A percentile compares a stretch with the other conserved stretches of the same genome.
These are phyloP conservation scores for Edaphochlamys debaryana DNA, from an alignment of 139 green algal genomes.

Conservation along the genomic window DNA sequence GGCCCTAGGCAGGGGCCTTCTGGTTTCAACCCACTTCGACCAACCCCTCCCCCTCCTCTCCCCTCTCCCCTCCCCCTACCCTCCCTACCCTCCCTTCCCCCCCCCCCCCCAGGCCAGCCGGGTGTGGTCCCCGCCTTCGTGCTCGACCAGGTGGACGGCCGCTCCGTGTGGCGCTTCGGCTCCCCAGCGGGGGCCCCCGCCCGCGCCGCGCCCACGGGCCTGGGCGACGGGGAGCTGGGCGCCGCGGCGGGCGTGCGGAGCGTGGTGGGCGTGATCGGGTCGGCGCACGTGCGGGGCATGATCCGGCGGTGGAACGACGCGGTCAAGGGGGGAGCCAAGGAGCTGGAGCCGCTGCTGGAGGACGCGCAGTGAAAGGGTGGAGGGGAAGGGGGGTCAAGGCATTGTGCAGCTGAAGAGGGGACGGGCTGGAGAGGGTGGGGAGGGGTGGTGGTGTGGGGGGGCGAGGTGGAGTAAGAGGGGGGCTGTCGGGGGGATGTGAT, in stretches of 20 bases:
- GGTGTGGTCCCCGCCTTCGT: slow-evolving; percentile 64
- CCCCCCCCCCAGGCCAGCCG: not conserved
- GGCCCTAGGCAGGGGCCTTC: too few species aligned
- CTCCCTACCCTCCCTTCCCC: not conserved
- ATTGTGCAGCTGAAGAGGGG: too few species aligned
- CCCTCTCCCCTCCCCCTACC: not conserved
- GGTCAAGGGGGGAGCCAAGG: too few species aligned
- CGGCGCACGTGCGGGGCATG: slow-evolving; percentile 88
- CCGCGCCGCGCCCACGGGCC: slow-evolving; percentile 57
- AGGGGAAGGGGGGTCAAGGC: too few species aligned
- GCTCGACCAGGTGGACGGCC: slow-evolving; percentile 46
- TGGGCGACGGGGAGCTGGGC: slow-evolving; percentile 69
- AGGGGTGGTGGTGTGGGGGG: too few species aligned
- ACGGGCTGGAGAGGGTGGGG: too few species aligned
- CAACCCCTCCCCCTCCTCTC: too few species aligned
- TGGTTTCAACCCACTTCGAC: too few species aligned
- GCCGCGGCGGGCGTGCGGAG: slow-evolving; percentile 36
- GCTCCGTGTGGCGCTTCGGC: slow-evolving; percentile 74
- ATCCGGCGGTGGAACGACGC: slow-evolving; percentile 61
- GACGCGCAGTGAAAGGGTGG: slow-evolving; percentile 10
- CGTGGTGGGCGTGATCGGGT: slow-evolving; percentile 88
- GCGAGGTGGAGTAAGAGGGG: too few species aligned
- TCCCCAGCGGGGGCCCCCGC: slow-evolving; percentile 60
- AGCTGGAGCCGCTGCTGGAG: slow-evolving; percentile 24
- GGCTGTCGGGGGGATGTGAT: too few species aligned